Evolutionary conservation across 306 rosid species (phyloP).

Genomic region (Lotus japonicus): DNA sequence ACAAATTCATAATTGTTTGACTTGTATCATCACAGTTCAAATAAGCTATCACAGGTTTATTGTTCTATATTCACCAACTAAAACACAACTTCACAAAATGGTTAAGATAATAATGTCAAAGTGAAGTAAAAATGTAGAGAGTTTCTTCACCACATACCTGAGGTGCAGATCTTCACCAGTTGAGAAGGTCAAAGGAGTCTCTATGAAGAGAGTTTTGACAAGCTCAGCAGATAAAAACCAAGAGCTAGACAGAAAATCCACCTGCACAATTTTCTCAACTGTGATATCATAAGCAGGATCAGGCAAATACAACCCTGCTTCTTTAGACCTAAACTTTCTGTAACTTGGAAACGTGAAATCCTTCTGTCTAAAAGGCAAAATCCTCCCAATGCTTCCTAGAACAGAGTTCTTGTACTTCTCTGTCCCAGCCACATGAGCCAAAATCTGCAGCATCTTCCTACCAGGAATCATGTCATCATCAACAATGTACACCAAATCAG

Average conservation of each 20-base stretch:
- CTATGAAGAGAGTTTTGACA: conserved; percentile 69
- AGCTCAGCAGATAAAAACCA: conserved; percentile 82
- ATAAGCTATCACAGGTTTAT: not conserved
- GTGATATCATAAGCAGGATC: conserved; percentile 91
- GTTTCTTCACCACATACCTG: conserved; percentile 44
- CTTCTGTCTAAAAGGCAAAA: conserved; percentile 83
- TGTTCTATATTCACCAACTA: not conserved
- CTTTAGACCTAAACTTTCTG: conserved; percentile 75
- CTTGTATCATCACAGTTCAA: not conserved
- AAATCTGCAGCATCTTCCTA: conserved; percentile 74
- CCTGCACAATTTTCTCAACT: conserved; percentile 77
- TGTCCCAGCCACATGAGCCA: conserved; percentile 76
- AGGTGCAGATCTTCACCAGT: conserved; percentile 95
- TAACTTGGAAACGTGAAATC: conserved; percentile 86
- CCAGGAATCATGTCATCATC: conserved; percentile 97
- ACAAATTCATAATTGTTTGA: conserved; percentile 18
- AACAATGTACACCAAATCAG: conserved; percentile 65
- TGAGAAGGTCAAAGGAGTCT: conserved; percentile 79
- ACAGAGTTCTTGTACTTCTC: conserved; percentile 69
- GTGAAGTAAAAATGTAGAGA: too few species aligned
- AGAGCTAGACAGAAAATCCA: conserved; percentile 86
- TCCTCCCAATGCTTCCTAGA: conserved; percentile 84
- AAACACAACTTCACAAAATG: not conserved
- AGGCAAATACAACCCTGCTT: conserved; percentile 85
- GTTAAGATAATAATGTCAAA: not conserved